These are phyloP conservation scores for Xylaria sp. DNA, from an alignment of 2,329 filamentous ascomycete species.

Conservation along the genomic window DNA sequence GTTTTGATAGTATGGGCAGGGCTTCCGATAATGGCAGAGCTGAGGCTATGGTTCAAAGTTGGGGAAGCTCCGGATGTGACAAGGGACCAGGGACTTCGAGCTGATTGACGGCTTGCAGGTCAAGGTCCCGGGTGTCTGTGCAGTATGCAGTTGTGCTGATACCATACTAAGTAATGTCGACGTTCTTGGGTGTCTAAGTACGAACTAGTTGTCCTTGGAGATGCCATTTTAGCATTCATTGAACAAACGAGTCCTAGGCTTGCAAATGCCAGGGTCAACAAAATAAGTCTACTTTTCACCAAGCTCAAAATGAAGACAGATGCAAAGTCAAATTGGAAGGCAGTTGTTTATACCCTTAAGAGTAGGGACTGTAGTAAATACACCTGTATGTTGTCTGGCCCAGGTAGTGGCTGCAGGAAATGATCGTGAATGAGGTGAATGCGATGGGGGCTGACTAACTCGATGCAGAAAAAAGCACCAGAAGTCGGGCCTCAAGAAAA, in stretches of 20 bases:
- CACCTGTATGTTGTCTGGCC: background rate
- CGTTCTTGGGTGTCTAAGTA: too few relatives aligned
- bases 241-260: background rate
- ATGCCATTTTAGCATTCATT: background rate
- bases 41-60: conserved; percentile 29
- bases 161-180: background rate
- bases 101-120: conserved; percentile 4
- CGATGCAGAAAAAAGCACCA: background rate
- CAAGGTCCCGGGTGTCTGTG: background rate
- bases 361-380: background rate
- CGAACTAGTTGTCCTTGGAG: too few relatives aligned
- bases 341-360: background rate
- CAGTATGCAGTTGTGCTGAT: background rate
- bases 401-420: background rate
- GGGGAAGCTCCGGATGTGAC: conserved; percentile 36
- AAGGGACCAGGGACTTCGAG: conserved; percentile 19
- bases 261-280: background rate
- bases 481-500: conserved; percentile 14
- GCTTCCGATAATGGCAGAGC: conserved; percentile 6
- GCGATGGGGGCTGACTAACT: background rate
- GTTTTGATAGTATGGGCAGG: conserved; percentile 1
- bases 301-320: background rate
- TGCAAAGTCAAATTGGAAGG: background rate
- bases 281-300: background rate
- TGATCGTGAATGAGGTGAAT: background rate